Evolutionary conservation across 345 rosid genomes (phyloP), one percentile per base, ranked within the genome.

Genomic region (Salix exigua): DNA sequence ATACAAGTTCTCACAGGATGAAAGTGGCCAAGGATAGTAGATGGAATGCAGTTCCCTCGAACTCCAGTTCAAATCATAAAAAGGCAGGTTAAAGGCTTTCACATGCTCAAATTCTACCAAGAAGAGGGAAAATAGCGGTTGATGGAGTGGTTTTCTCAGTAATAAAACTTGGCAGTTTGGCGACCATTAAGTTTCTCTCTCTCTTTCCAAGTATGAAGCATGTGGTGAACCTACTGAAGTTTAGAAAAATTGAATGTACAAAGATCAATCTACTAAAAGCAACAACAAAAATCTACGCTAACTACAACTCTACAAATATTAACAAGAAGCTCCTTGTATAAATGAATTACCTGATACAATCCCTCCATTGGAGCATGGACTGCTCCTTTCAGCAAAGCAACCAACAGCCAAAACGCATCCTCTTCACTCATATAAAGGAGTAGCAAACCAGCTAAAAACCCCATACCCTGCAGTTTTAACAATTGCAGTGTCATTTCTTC

Each of bases 331-430:
- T 79, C 65, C 71, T 51, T 5, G 30, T 75, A 75, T 28, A 30
- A 64, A 72, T 62, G 46, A 78, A 58, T 79, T 78, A 93, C 99
- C 94, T 89, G 92, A 84, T 92, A 96, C 79, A 96, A 80, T 81
- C 99, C 99, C 86, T 93, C 98, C 94, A 93, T 91, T 33, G 99
- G 99, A 70, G 99, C 89, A 82, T 92, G 99, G 68, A 93, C 97
- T 50, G 97, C 95, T 80, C 99, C 99, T 85, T 96, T 93, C 68
- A 96, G 88, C 78, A 96, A 87, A 48, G 99, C 99, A 80, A 96
- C 98, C 84, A 93, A 82, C 80, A 96, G 82, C 99, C 99, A 96
- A 82, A 93, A 96, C 12, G 91, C 99, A 83, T 96, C 98, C 82
- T 96, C 99, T 86, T 96, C 98, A 10, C 99, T 89, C 98, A 96